Evolutionary conservation across 2,329 filamentous ascomycete species (phyloP).

Genomic region (Aureobasidium sp.): DNA sequence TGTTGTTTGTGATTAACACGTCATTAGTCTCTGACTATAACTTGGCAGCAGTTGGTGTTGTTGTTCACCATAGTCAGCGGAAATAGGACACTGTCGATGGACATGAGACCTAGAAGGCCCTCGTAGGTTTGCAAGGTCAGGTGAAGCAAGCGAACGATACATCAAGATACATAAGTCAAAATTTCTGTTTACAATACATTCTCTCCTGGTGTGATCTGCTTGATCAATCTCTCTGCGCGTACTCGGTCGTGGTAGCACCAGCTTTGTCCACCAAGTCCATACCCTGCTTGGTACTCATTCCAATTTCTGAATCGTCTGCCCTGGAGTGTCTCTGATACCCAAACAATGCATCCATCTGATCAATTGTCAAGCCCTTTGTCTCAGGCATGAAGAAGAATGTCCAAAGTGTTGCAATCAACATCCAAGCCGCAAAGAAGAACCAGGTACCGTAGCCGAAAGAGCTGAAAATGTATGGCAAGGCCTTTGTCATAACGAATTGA

Average conservation of each 20-base stretch:
- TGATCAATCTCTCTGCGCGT: background rate
- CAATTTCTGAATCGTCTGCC: background rate
- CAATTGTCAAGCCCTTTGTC: slow-evolving; percentile 33
- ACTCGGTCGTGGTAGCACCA: background rate
- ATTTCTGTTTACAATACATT: background rate
- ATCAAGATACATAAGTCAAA: background rate
- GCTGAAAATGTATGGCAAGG: slow-evolving; percentile 35
- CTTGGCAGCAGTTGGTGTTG: no score
- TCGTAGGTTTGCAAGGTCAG: no score
- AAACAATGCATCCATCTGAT: slow-evolving; percentile 34
- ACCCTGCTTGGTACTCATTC: background rate
- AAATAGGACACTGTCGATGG: no score
- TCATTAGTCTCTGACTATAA: no score
- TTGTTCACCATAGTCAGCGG: no score
- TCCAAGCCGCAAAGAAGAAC: slow-evolving; percentile 35
- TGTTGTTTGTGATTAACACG: no score
- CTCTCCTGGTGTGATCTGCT: no score
- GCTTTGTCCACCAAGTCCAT: background rate
- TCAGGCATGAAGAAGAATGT: slow-evolving; percentile 36
- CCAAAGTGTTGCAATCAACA: slow-evolving; percentile 32
- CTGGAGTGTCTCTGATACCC: slow-evolving; percentile 17
- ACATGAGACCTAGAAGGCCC: no score
- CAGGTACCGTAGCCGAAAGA: slow-evolving; percentile 35
- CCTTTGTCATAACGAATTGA: slow-evolving; percentile 35
- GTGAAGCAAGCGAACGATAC: no score